A percentile compares a stretch with the other conserved stretches of the same genome.
phyloP scores from a whole-genome alignment of 164 flowering plant genomes.

The Amborella trichopoda region DNA sequence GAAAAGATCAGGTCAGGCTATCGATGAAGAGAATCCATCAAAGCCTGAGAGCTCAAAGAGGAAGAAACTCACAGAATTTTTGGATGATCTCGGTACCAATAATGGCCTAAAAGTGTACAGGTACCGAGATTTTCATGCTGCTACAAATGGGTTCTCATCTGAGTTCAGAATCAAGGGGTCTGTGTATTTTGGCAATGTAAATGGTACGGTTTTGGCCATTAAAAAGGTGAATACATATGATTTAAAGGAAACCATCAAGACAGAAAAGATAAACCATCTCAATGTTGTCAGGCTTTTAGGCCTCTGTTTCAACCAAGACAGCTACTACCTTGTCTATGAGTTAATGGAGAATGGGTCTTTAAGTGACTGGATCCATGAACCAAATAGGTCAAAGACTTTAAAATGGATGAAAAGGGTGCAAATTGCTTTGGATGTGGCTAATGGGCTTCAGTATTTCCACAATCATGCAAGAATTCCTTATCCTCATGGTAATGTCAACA shows the following conservation, averaged over 20 bases:
- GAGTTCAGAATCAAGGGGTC: conserved; percentile 34
- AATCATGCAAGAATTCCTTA: conserved; percentile 47
- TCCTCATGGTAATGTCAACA: conserved; percentile 64
- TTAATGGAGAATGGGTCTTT: conserved; percentile 55
- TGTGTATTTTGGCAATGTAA: conserved; percentile 50
- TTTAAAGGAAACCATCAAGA: conserved; percentile 38
- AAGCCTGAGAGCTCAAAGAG: conserved; percentile 16
- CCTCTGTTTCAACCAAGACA: conserved; percentile 35
- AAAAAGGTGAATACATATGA: conserved; percentile 55
- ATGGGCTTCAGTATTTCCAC: conserved; percentile 73
- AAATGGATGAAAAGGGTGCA: conserved; percentile 56
- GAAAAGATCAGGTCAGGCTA: not conserved
- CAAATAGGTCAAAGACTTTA: conserved; percentile 15
- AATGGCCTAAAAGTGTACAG: conserved; percentile 40
- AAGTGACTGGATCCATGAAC: conserved; percentile 44
- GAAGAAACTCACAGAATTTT: conserved; percentile 13
- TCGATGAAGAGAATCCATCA: conserved; percentile 13
- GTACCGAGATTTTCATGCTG: conserved; percentile 41
- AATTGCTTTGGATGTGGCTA: conserved; percentile 58
- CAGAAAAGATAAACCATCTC: conserved; percentile 53
- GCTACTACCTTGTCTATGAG: conserved; percentile 68
- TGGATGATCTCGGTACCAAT: conserved; percentile 23
- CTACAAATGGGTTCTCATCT: conserved; percentile 53
- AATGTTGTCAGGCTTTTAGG: conserved; percentile 55
- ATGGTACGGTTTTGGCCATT: conserved; percentile 46